Base-by-base conservation (phyloP, 1,284 basidiomycete species). In the Rhodotorula sp. region DNA sequence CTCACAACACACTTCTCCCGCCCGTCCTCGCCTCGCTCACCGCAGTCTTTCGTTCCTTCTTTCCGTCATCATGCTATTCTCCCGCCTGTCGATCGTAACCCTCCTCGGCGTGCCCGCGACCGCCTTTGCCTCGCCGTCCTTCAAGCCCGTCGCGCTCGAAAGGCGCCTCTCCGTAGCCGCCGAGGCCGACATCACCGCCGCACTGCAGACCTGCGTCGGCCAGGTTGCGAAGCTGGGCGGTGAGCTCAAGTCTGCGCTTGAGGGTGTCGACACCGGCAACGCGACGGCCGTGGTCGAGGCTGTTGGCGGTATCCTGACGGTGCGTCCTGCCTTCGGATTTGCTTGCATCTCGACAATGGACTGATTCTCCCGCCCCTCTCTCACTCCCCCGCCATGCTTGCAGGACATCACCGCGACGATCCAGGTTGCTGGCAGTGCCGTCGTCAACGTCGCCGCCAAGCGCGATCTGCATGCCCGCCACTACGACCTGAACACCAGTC, bases 41-140 rank as follows among this genome's bases (percentile, higher is more conserved):
- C 27, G 6, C 21, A 58, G 34, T 39, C 55, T 21, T 37, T 17
- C 56, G 36, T 27, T 37, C 55, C 37, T 56, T 27, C 27, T 9
- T 13, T 22, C 34, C 15, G 22, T 13, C 34, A 12, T 9, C 37
- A 66, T 66, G 65, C 58, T 66, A 37, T 66, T 66, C 58, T 19
- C 65, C 27, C 65, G 65, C 50, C 41, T 66, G 41, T 57, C 58
- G 5, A 17, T 55, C 48, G 39, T 66, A 29, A 51, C 65, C 1
- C 65, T 66, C 39, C 58, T 66, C 58, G 65, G 58, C 32, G 39
- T 61, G 58, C 58, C 50, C 50, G 65, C 32, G 12, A 54, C 65
- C 15, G 65, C 60, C 39, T 29, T 66, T 39, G 58, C 58, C 9
- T 17, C 29, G 2, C 41, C 58, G 19, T 55, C 58, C 8, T 29